Base-by-base conservation (phyloP, 495 filamentous ascomycete species). In the Aspergillus bertholletiae region DNA sequence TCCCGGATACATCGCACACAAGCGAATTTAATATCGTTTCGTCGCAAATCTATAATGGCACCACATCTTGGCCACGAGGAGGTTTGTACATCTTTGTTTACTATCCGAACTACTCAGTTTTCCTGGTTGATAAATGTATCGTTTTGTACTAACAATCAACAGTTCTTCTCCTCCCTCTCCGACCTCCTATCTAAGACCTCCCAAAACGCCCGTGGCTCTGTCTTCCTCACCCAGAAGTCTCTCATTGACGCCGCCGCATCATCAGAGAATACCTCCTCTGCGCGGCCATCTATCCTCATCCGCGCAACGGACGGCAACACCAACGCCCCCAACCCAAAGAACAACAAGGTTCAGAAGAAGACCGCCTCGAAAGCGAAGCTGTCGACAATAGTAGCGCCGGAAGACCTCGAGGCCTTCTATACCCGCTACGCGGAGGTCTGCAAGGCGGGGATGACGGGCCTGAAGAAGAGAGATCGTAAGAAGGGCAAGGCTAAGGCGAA, bases 391-490 rank as follows among this genome's bases (percentile, higher is more conserved):
- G 90, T 97, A 12, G 75, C 84, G 44, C 80, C 88, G 9, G 83
- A 84, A 39, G 83, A 86, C 2, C 70, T 97, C 4, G 90, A 96
- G 35, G 73, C 67, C 0, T 98, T 98, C 60, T 98, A 88, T 70
- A 75, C 75, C 15, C 80, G 82, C 37, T 98, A 97, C 71, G 92
- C 91, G n/a, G 95, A 97, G 60, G 79, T 90, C 7, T 96, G 91
- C 69, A 97, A 94, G 74, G 71, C 78, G 0, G 90, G 92, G 17
- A 97, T 97, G 92, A 76, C 81, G 24, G 83, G 79, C 18, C 62
- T 98, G 76, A 97, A 96, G 88, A 96, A 95, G 75, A 75, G 93
- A 51, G 92, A 97, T 77, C 79, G 90, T 60, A 96, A 92, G 78
- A 89, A 88, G 73, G 78, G 78, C 47, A 84, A 84, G 77, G 84